Percentiles rank a stretch among this genome's conserved stretches.
phyloP scores from a whole-genome alignment of 345 rosid genomes.

The Citrus mangshanensis region DNA sequence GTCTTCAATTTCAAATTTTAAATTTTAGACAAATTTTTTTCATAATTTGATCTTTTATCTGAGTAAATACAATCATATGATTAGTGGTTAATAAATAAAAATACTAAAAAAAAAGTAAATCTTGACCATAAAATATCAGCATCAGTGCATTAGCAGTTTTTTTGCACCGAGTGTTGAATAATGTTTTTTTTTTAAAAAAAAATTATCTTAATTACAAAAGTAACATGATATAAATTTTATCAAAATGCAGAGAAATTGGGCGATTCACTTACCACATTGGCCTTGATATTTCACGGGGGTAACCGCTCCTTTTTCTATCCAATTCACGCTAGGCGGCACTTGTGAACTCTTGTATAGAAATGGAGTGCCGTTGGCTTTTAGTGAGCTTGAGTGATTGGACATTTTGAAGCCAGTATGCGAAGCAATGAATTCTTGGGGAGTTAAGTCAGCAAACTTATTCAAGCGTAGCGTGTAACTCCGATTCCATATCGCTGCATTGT shows the following conservation, averaged over 20 bases:
- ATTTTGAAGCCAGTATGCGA: conserved; percentile 15
- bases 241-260: neutral
- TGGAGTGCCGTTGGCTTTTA: neutral
- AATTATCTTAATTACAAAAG: too few species aligned
- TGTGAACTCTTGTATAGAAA: neutral
- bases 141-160: too few species aligned
- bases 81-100: too few species aligned
- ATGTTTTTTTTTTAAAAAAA: too few species aligned
- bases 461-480: conserved; percentile 22
- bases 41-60: too few species aligned
- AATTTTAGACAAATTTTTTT: too few species aligned
- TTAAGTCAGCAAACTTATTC: conserved; percentile 33
- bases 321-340: neutral
- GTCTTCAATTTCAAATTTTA: too few species aligned
- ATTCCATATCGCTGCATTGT: conserved; percentile 14
- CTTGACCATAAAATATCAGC: too few species aligned
- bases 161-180: too few species aligned
- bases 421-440: conserved; percentile 24
- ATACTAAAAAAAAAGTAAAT: too few species aligned
- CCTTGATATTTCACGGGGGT: neutral
- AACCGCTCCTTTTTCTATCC: neutral
- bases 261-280: neutral
- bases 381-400: neutral
- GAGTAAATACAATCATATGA: too few species aligned
- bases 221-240: too few species aligned